These are phyloP conservation scores for Malus hybrid DNA, from an alignment of 331 rosid genomes.

Conservation along the genomic window DNA sequence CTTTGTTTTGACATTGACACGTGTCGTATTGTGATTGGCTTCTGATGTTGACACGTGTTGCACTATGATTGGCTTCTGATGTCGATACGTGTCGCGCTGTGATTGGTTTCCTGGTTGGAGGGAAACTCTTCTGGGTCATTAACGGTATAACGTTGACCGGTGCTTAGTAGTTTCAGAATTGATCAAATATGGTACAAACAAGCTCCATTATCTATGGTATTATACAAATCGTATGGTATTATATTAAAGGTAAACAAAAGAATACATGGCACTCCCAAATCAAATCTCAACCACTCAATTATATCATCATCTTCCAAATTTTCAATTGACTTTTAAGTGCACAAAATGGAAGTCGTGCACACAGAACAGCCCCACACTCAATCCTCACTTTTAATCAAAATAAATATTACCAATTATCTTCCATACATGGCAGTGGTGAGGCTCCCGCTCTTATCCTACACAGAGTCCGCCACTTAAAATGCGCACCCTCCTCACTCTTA, in stretches of 20 bases:
- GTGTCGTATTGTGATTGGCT: no score
- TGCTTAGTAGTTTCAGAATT: no score
- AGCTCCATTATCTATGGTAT: no score
- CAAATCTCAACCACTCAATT: neutral
- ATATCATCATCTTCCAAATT: neutral
- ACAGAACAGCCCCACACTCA: neutral
- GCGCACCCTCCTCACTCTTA: constrained; percentile 44
- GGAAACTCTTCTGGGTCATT: no score
- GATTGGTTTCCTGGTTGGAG: no score
- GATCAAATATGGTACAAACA: no score
- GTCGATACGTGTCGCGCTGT: no score
- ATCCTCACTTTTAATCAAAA: neutral
- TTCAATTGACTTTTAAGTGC: neutral
- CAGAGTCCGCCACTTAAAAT: constrained; percentile 28
- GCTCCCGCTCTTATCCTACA: constrained; percentile 6
- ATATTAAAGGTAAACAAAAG: neutral
- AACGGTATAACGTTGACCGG: no score
- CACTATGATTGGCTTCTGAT: no score
- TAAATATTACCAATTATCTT: neutral
- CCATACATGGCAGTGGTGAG: constrained; percentile 23
- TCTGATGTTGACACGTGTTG: no score
- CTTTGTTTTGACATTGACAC: no score
- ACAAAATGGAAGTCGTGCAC: neutral
- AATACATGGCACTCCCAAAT: constrained; percentile 12
- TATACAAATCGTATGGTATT: no score